A percentile compares a stretch with the other conserved stretches of the same genome.
Evolutionary conservation across 345 rosid genomes (phyloP).

Genomic region (Cardamine resedifolia): DNA sequence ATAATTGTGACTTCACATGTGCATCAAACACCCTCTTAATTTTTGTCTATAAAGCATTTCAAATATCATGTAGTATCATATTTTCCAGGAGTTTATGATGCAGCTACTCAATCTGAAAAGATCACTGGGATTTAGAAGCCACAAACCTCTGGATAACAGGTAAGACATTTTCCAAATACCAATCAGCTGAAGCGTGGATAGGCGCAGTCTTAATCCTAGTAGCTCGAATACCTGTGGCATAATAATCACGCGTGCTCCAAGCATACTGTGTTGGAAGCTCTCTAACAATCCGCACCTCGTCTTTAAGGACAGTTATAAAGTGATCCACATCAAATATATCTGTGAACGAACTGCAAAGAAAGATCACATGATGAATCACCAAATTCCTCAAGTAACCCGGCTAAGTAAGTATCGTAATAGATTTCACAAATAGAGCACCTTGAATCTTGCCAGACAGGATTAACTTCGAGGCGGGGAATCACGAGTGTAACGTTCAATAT

Average conservation of each 20-base stretch:
- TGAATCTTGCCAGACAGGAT: slow-evolving; percentile 97
- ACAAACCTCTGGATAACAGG: slow-evolving; percentile 83
- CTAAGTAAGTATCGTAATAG: slow-evolving; percentile 14
- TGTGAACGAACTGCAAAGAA: slow-evolving; percentile 61
- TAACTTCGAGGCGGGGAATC: slow-evolving; percentile 91
- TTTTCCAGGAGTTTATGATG: background rate
- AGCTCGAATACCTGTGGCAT: slow-evolving; percentile 87
- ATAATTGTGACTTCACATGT: background rate
- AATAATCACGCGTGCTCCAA: slow-evolving; percentile 96
- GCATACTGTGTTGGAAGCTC: slow-evolving; percentile 65
- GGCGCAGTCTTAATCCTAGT: slow-evolving; percentile 95
- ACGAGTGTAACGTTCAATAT: slow-evolving; percentile 84
- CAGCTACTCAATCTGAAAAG: background rate
- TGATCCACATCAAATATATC: slow-evolving; percentile 93
- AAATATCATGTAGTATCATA: background rate
- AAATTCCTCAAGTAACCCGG: background rate
- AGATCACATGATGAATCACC: slow-evolving; percentile 11
- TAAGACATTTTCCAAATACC: slow-evolving; percentile 88
- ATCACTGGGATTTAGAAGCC: slow-evolving; percentile 1
- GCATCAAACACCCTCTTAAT: background rate
- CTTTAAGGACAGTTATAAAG: slow-evolving; percentile 54
- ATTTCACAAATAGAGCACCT: slow-evolving; percentile 50
- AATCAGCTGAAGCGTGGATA: slow-evolving; percentile 75
- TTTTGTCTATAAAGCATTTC: slow-evolving; percentile 1
- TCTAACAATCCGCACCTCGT: slow-evolving; percentile 65